These are phyloP conservation scores for Arthrobotrys entomopaga DNA, from an alignment of 2,329 filamentous ascomycete genomes.

Conservation along the genomic window DNA sequence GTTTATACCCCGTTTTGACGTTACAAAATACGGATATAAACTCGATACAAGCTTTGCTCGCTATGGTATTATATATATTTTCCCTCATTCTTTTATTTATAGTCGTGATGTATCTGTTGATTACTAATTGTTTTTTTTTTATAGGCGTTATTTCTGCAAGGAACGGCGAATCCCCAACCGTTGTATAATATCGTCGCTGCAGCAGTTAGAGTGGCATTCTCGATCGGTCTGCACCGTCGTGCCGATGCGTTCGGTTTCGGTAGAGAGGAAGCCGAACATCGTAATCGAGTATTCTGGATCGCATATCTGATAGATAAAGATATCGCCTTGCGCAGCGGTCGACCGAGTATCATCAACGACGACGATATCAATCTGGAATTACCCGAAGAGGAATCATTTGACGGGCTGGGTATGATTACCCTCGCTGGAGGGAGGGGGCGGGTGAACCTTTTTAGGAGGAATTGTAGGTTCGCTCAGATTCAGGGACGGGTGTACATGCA, in stretches of 20 bases:
- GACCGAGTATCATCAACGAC: constrained; percentile 77
- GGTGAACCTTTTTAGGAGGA: constrained; percentile 91
- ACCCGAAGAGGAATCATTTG: constrained; percentile 86
- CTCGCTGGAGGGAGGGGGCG: constrained; percentile 88
- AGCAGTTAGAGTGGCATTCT: constrained; percentile 89
- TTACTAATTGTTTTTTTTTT: too few relatives aligned
- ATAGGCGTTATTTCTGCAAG: constrained; percentile 88
- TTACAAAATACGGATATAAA: constrained; percentile 96
- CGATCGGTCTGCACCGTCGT: constrained; percentile 92
- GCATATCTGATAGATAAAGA: constrained; percentile 79
- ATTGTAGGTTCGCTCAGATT: constrained; percentile 91
- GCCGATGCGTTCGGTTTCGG: constrained; percentile 94
- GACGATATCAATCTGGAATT: constrained; percentile 96
- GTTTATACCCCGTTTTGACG: constrained; percentile 87
- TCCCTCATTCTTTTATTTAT: constrained; percentile 2
- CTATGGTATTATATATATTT: constrained; percentile 71
- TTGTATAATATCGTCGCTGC: constrained; percentile 90
- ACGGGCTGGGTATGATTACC: constrained; percentile 94
- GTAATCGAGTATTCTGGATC: constrained; percentile 81
- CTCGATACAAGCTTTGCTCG: constrained; percentile 91
- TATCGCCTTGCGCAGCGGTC: constrained; percentile 76
- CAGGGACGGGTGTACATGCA: constrained; percentile 94
- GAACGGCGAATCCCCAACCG: constrained; percentile 95
- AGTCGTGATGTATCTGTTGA: constrained; percentile 56
- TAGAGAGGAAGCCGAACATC: constrained; percentile 91